Evolutionary conservation across 148 eudicot genomes (phyloP), one percentile per base, ranked within the genome.

Genomic region (Pharnaceum exiguum): DNA sequence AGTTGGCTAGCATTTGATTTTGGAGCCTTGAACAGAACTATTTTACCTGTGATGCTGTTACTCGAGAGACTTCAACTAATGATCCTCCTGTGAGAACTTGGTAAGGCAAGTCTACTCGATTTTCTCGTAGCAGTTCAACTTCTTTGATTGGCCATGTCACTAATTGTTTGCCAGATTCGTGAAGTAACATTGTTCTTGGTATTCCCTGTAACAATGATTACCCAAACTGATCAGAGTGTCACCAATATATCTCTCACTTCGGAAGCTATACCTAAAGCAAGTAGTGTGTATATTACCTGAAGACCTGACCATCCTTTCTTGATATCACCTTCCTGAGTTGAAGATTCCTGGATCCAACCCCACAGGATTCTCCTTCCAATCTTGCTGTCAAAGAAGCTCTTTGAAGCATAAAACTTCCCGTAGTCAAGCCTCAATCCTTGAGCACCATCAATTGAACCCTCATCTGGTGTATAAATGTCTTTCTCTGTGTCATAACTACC

Each of bases 241-340:
- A n/a, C n/a, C n/a, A n/a, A n/a, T n/a, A n/a, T n/a, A n/a, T n/a
- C n/a, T n/a, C n/a, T n/a, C n/a, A n/a, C n/a, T n/a, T n/a, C n/a
- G n/a, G n/a, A n/a, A n/a, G n/a, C n/a, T n/a, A n/a, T n/a, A n/a
- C n/a, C n/a, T n/a, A n/a, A n/a, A n/a, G n/a, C n/a, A 19, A 2
- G 3, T 8, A 13, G 15, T 15, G 17, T 11, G 1, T 1, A 12
- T 5, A 39, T 22, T 61, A 86, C 95, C 63, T 83, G 95, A 71
- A 86, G 30, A 11, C 87, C 87, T 16, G 95, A 39, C 85, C 95
- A 87, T 32, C 90, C 90, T 56, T 75, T 72, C n/a, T 17, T 59
- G 15, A 35, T 7, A 62, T 75, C 63, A 25, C 37, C 64, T 0
- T 38, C 23, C 2, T 12, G 30, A 27, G 21, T 55, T 0, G 57